Evolutionary conservation across 129 eudicot species (phyloP), one percentile per base, ranked within the genome.

Genomic region (Centrapalus pauciflorus): DNA sequence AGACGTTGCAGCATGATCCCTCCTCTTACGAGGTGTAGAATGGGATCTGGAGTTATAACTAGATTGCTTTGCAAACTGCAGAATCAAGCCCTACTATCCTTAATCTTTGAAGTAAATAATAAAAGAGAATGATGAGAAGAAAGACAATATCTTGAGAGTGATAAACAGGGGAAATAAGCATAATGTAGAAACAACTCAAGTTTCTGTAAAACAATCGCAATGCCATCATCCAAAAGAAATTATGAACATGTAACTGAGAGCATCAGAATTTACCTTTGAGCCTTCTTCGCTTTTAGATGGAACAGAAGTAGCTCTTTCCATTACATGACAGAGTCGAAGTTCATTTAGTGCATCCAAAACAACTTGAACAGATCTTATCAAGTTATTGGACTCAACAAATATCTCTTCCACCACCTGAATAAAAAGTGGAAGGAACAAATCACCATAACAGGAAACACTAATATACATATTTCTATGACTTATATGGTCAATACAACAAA

Each of bases 261-360:
- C 65, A 32, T 52, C 21, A 10, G 77, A 8, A 66, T 61, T 64
- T 56, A 93, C 99, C 96, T 88, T 93, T 17, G 74, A 68, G 66
- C 57, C 59, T 63, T 79, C 59, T 63, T 79, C 90, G 23, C 27
- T 80, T 77, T 83, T 85, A 54, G 83, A 55, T 55, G 73, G 13
- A 41, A 76, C 40, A 64, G 87, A 72, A 11, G 83, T 64, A 45
- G 78, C 76, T 74, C 80, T 86, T 73, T 82, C 96, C 90, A 80
- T 58, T 13, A 83, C 85, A 66, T 89, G 84, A 59, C 87, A 80
- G 74, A 83, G 76, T 28, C 99, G 84, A 55, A 93, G 95, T 77
- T 84, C 95, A 82, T 93, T 93, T 40, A 93, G 95, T 43, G 96
- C 91, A 73, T 78, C 80, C 86, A 93, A 75, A 70, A 89, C 78